phyloP scores from a whole-genome alignment of 345 rosid genomes.

The Sapria himalayana region DNA sequence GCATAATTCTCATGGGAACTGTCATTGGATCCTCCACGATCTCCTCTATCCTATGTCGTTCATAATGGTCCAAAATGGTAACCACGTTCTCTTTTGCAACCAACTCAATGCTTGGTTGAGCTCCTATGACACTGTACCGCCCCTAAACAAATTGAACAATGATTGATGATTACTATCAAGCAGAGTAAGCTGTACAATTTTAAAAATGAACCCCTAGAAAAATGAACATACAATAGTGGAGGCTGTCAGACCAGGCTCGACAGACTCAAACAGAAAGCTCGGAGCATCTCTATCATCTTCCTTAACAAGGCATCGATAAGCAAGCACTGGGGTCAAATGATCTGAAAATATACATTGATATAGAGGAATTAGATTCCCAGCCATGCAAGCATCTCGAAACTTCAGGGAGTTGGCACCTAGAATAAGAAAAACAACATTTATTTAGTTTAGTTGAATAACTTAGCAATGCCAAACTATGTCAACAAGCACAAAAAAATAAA shows the following conservation, averaged over 20 bases:
- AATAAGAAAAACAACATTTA: too few species aligned
- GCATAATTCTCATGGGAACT: constrained; percentile 68
- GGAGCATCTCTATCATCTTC: constrained; percentile 96
- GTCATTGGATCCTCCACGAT: constrained; percentile 82
- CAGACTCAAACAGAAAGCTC: constrained; percentile 80
- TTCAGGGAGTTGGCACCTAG: too few species aligned
- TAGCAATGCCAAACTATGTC: too few species aligned
- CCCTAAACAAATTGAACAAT: constrained; percentile 21
- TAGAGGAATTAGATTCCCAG: constrained; percentile 65
- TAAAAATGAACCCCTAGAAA: not conserved
- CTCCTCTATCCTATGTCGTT: constrained; percentile 41
- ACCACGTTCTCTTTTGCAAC: constrained; percentile 72
- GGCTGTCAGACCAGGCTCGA: constrained; percentile 51
- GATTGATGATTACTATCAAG: not conserved
- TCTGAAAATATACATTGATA: constrained; percentile 59
- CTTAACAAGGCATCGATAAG: constrained; percentile 73
- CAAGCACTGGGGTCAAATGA: constrained; percentile 81
- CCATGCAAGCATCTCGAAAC: constrained; percentile 46
- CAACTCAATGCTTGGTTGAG: constrained; percentile 78
- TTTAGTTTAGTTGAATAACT: too few species aligned
- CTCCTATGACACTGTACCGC: constrained; percentile 72
- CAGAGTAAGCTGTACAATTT: not conserved
- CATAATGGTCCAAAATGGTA: constrained; percentile 55
- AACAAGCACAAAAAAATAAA: too few species aligned
- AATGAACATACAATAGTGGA: constrained; percentile 34